A percentile compares a stretch with the other conserved stretches of the same genome.
These are phyloP conservation scores for Mayamaea pseudoterrestris DNA, from an alignment of 108 stramenopile species.

Conservation along the genomic window DNA sequence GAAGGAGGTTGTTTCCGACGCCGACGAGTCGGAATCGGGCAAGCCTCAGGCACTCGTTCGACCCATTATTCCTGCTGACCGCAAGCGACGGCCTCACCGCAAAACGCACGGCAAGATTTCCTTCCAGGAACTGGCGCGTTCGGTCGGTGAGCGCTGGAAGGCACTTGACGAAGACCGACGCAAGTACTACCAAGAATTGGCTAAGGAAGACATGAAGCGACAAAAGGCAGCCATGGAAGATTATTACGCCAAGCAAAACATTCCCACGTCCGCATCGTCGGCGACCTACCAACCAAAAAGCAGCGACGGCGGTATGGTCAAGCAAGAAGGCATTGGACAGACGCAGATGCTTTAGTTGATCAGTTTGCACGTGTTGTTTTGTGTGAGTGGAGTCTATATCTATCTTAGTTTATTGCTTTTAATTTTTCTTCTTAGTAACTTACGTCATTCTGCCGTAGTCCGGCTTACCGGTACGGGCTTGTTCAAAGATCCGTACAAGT, in stretches of 20 bases:
- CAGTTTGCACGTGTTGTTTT: too few species aligned
- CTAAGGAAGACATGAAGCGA: conserved; percentile 33
- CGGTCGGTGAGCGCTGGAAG: conserved; percentile 48
- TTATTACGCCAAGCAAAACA: conserved; percentile 22
- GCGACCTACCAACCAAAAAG: too few species aligned
- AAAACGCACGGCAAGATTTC: conserved; percentile 56
- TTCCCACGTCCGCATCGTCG: too few species aligned
- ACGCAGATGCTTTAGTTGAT: too few species aligned
- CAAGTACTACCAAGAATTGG: conserved; percentile 36
- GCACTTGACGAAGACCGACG: conserved; percentile 23
- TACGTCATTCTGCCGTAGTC: too few species aligned
- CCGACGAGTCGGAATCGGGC: conserved; percentile 3
- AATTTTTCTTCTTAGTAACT: too few species aligned
- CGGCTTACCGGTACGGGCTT: too few species aligned
- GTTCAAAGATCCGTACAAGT: too few species aligned
- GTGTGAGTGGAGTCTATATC: too few species aligned
- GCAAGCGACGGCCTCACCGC: conserved; percentile 38
- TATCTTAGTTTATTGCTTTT: too few species aligned
- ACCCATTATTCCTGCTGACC: conserved; percentile 27
- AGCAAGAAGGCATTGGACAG: too few species aligned
- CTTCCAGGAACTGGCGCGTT: conserved; percentile 33
- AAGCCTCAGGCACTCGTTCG: conserved; percentile 27
- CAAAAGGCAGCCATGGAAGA: conserved; percentile 48
- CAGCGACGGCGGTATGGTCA: too few species aligned
- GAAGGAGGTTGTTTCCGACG: conserved; percentile 8